A percentile compares a stretch with the other conserved stretches of the same genome.
phyloP scores from a whole-genome alignment of 176 grass and related monocot genomes.

The Coix lacrymajobi region DNA sequence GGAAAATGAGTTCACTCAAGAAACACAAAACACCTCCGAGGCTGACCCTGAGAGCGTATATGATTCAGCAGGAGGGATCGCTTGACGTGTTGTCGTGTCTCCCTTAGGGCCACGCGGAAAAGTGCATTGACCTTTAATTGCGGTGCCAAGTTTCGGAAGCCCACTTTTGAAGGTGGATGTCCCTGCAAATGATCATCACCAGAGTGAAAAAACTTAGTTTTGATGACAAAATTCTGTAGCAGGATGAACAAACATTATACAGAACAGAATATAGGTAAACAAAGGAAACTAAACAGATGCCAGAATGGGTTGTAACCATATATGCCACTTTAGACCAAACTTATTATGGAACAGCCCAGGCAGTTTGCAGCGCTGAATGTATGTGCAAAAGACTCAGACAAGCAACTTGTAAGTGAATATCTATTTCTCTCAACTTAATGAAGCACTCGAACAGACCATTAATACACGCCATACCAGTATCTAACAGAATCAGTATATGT shows the following conservation, averaged over 20 bases:
- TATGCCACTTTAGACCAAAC: background rate
- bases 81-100: slow-evolving; percentile 23
- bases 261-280: background rate
- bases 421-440: background rate
- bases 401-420: background rate
- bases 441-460: background rate
- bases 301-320: background rate
- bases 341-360: background rate
- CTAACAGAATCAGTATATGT: background rate
- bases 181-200: slow-evolving; percentile 28
- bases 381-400: background rate
- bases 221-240: background rate
- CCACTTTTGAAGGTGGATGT: background rate
- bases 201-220: background rate
- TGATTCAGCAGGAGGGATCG: slow-evolving; percentile 56
- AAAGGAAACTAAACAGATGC: background rate
- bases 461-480: background rate
- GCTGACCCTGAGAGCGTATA: slow-evolving; percentile 60
- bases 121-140: slow-evolving; percentile 55
- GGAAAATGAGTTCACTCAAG: slow-evolving; percentile 10
- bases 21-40: slow-evolving; percentile 68
- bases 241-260: background rate
- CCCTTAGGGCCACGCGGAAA: slow-evolving; percentile 61
- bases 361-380: background rate
- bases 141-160: slow-evolving; percentile 2